Percentiles rank a stretch among this genome's conserved stretches.
Evolutionary conservation across 257 asterid species (phyloP).

Genomic region (Salvia miltiorrhiza): DNA sequence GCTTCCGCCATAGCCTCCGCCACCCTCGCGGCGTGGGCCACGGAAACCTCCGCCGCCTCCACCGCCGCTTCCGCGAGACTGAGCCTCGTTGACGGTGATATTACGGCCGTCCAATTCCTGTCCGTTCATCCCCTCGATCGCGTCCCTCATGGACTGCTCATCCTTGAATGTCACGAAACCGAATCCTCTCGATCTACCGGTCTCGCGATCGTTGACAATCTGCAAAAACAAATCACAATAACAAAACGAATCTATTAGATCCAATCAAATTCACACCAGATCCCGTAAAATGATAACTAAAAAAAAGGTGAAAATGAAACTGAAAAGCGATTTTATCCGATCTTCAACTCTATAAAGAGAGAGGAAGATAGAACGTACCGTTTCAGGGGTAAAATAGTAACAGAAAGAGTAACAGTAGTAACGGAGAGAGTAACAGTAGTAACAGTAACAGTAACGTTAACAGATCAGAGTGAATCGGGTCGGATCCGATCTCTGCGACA

Average conservation of each 20-base stretch:
- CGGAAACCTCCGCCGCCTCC: conserved; percentile 44
- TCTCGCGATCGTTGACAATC: conserved; percentile 57
- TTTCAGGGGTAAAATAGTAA: conserved; percentile 40
- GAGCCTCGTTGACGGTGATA: conserved; percentile 88
- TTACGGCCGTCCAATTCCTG: conserved; percentile 73
- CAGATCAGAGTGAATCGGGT: conserved; percentile 58
- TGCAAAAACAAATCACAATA: conserved; percentile 15
- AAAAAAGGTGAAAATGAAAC: not conserved
- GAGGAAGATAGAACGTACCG: conserved; percentile 89
- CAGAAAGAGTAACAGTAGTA: conserved; percentile 45
- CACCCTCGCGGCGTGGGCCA: conserved; percentile 29
- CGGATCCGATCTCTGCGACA: conserved; percentile 77
- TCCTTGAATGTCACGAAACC: conserved; percentile 83
- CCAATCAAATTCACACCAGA: conserved; percentile 11
- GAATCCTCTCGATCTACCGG: conserved; percentile 84
- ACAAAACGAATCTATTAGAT: conserved; percentile 20
- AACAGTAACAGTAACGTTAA: conserved; percentile 50
- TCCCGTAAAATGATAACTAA: not conserved
- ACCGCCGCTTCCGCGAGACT: conserved; percentile 71
- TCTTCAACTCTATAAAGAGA: conserved; percentile 51
- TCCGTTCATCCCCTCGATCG: conserved; percentile 82
- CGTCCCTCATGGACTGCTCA: conserved; percentile 67
- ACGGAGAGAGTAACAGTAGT: conserved; percentile 38
- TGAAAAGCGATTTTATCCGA: conserved; percentile 43
- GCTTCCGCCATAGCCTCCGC: conserved; percentile 30